phyloP scores from a whole-genome alignment of 306 rosid genomes.

The Coriaria nepalensis region DNA sequence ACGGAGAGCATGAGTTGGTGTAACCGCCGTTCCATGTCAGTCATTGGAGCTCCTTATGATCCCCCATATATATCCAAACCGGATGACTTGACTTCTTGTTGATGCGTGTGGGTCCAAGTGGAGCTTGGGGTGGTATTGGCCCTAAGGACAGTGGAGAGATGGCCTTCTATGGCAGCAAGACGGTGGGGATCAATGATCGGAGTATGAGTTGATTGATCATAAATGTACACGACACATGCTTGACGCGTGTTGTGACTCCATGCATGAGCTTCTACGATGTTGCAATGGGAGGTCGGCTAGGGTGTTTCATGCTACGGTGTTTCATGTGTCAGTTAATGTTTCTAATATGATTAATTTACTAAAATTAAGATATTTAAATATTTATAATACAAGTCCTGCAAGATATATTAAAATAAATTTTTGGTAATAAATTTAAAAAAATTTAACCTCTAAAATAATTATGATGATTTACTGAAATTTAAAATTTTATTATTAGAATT shows the following conservation, averaged over 20 bases:
- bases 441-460: no score
- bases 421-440: no score
- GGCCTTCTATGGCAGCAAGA: conserved; percentile 36
- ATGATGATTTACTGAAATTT: no score
- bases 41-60: conserved; percentile 25
- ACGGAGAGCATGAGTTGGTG: conserved; percentile 53
- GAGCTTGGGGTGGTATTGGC: conserved; percentile 18
- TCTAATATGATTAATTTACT: no score
- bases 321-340: no score
- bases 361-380: no score
- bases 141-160: conserved; percentile 38
- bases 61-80: conserved; percentile 19
- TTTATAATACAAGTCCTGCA: no score
- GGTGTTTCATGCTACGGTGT: no score
- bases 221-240: conserved; percentile 51
- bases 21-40: conserved; percentile 47
- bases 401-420: no score
- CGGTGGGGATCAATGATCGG: conserved; percentile 42
- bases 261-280: conserved; percentile 48
- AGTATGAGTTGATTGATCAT: conserved; percentile 39
- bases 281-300: conserved; percentile 52
- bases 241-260: conserved; percentile 62
- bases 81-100: conserved; percentile 27
- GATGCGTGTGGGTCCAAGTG: conserved; percentile 9
- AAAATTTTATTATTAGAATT: no score